Conservation (phyloP, 148 eudicot genomes). For the Camellia japonica region DNA sequence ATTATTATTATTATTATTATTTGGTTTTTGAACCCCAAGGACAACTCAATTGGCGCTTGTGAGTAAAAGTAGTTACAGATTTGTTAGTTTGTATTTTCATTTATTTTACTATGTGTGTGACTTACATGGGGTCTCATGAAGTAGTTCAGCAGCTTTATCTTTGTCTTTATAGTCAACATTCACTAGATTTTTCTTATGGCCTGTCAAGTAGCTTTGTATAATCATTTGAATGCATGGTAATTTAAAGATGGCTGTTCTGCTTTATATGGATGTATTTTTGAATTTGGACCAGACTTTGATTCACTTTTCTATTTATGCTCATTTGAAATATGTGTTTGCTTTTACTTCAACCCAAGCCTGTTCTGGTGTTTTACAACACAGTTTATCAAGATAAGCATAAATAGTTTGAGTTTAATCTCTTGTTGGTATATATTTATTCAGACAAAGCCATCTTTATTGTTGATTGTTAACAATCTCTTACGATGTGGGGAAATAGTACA, state of each 20-base stretch:
- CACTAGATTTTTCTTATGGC: background rate
- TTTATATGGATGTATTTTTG: background rate
- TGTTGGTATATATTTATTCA: background rate
- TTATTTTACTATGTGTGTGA: too few relatives aligned
- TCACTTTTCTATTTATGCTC: background rate
- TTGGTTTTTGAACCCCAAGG: too few relatives aligned
- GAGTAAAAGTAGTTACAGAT: too few relatives aligned
- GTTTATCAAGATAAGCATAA: slow-evolving; percentile 1
- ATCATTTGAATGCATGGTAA: background rate
- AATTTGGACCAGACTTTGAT: background rate
- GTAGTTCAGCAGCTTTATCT: background rate
- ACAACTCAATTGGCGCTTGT: too few relatives aligned
- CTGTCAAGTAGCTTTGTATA: background rate
- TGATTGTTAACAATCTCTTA: background rate
- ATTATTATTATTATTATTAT: too few relatives aligned
- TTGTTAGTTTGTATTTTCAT: too few relatives aligned
- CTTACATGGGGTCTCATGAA: too few relatives aligned
- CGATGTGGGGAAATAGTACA: too few relatives aligned
- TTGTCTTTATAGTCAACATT: background rate
- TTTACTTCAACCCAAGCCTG: background rate
- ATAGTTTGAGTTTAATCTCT: background rate
- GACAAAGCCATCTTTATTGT: background rate
- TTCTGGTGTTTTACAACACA: background rate
- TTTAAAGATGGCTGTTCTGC: background rate
- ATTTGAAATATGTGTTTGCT: background rate